A percentile compares a stretch with the other conserved stretches of the same genome.
Evolutionary conservation across 2,329 filamentous ascomycete genomes (phyloP).

Genomic region (Zymoseptoria tritici): DNA sequence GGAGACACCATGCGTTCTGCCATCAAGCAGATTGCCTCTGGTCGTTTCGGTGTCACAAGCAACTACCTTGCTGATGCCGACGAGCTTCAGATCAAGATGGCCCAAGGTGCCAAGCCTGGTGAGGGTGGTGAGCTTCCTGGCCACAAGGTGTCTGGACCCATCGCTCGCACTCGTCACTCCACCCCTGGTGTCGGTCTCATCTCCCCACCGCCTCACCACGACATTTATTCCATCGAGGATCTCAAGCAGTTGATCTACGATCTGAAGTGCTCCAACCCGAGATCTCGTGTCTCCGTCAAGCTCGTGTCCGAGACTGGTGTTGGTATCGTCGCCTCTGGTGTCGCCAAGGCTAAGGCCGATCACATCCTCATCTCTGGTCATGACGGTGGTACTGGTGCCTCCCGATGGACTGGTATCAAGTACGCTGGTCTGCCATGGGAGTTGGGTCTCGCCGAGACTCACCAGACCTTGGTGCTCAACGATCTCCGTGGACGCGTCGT

Average conservation of each 20-base stretch:
- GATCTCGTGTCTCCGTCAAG: conserved; percentile 89
- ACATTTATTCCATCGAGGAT: conserved; percentile 98
- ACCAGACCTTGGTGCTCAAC: conserved; percentile 92
- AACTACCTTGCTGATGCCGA: conserved; percentile 92
- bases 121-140: conserved; percentile 95
- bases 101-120: conserved; percentile 93
- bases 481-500: conserved; percentile 92
- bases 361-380: conserved; percentile 96
- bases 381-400: conserved; percentile 93
- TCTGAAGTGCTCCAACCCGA: conserved; percentile 90
- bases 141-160: conserved; percentile 91
- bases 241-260: conserved; percentile 97
- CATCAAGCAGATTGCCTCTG: conserved; percentile 95
- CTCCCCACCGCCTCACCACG: conserved; percentile 91
- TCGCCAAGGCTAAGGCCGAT: conserved; percentile 94
- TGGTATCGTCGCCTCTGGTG: conserved; percentile 93
- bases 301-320: conserved; percentile 96
- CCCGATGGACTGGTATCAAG: conserved; percentile 97
- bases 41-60: conserved; percentile 91
- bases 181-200: conserved; percentile 95
- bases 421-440: conserved; percentile 97
- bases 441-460: conserved; percentile 89
- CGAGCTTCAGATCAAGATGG: conserved; percentile 98
- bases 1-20: conserved; percentile 95
- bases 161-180: conserved; percentile 89